These are phyloP conservation scores for Lactifluus subvellereus DNA, from an alignment of 768 basidiomycete species.

Conservation along the genomic window DNA sequence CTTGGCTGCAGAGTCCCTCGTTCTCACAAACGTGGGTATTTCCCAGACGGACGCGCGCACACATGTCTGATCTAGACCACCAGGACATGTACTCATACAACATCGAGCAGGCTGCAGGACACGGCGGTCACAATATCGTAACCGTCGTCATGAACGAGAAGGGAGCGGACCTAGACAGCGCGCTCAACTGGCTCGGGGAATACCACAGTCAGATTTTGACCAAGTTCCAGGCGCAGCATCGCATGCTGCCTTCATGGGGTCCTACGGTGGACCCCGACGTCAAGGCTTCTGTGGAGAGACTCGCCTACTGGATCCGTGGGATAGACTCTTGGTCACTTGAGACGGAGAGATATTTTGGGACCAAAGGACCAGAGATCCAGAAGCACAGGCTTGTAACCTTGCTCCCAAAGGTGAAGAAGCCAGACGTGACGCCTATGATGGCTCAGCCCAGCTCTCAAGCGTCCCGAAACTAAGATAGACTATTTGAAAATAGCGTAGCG, in stretches of 20 bases:
- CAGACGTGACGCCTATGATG: not conserved
- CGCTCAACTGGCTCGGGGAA: constrained; percentile 59
- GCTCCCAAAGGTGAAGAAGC: constrained; percentile 35
- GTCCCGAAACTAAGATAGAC: not conserved
- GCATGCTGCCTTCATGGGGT: constrained; percentile 55
- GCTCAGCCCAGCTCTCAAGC: not conserved
- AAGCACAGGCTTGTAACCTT: constrained; percentile 51
- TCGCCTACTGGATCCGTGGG: constrained; percentile 67
- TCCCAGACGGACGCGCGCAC: constrained; percentile 22
- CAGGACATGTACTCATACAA: constrained; percentile 43
- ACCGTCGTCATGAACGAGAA: constrained; percentile 58
- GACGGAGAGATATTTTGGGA: constrained; percentile 62
- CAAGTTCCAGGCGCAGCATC: constrained; percentile 36
- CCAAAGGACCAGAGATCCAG: constrained; percentile 49
- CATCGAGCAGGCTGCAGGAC: constrained; percentile 52
- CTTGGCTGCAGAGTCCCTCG: constrained; percentile 44
- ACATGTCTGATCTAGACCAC: constrained; percentile 38
- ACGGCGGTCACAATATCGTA: constrained; percentile 65
- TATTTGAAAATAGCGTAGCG: not conserved
- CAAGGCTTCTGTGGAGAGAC: constrained; percentile 50
- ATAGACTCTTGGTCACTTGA: constrained; percentile 70
- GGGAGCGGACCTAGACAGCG: constrained; percentile 51
- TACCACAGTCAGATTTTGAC: constrained; percentile 49
- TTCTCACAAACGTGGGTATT: constrained; percentile 36
- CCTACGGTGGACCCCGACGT: constrained; percentile 55